phyloP scores from a whole-genome alignment of 75 land plant genomes.

The Sequoia sempervirens region DNA sequence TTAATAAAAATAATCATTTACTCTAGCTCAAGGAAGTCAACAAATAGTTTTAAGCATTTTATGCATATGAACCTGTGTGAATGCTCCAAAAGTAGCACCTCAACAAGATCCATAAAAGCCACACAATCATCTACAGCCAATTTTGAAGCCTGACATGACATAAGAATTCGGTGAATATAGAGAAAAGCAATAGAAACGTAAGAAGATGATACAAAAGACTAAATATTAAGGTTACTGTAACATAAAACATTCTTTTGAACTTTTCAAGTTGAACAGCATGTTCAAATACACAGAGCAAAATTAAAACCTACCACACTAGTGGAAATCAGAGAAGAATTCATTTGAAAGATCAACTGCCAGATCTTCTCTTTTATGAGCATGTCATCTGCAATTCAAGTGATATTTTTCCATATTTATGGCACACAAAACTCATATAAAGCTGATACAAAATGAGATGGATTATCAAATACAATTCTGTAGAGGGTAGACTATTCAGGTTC shows the following conservation, averaged over 20 bases:
- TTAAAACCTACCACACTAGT: conserved; percentile 55
- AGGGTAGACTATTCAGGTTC: not conserved
- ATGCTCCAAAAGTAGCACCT: conserved; percentile 70
- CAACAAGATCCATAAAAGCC: conserved; percentile 76
- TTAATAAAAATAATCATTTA: not conserved
- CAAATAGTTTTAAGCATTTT: not conserved
- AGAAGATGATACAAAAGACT: not conserved
- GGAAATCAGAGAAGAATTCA: conserved; percentile 64
- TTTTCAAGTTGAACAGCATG: not conserved
- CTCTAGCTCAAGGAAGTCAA: not conserved
- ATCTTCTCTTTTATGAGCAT: conserved; percentile 73
- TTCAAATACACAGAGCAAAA: not conserved
- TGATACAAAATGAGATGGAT: not conserved
- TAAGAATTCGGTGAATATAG: not conserved
- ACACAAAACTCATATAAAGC: not conserved
- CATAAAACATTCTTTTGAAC: not conserved
- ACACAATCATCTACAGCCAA: conserved; percentile 70
- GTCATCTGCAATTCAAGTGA: conserved; percentile 49
- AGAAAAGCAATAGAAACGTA: not conserved
- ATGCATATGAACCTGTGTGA: conserved; percentile 42
- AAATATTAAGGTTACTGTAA: not conserved
- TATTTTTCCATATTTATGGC: not conserved
- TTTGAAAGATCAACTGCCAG: conserved; percentile 67
- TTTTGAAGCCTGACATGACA: conserved; percentile 58
- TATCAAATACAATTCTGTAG: not conserved